Conservation (phyloP, 495 filamentous ascomycete species). For the Lindgomyces ingoldianus region DNA sequence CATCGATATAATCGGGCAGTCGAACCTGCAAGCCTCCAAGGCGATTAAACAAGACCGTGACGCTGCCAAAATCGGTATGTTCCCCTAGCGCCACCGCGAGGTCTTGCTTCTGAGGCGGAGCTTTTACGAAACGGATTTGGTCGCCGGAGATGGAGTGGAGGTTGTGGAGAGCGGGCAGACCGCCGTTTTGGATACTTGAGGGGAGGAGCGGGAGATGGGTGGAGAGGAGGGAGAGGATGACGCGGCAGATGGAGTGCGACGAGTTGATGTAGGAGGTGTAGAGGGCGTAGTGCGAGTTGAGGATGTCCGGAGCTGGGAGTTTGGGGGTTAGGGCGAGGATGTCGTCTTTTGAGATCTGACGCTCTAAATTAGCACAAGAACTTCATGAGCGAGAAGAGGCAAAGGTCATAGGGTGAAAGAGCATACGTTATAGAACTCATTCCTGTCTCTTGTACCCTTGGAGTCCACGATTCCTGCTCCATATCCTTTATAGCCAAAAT, state of each 20-base stretch:
- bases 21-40: slow-evolving; percentile 62
- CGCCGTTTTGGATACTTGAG: slow-evolving; percentile 13
- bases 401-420: neutral
- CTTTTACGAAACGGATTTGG: slow-evolving; percentile 60
- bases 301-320: slow-evolving; percentile 52
- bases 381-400: neutral
- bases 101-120: slow-evolving; percentile 48
- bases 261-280: slow-evolving; percentile 52
- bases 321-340: slow-evolving; percentile 50
- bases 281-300: slow-evolving; percentile 45
- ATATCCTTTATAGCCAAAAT: slow-evolving; percentile 56
- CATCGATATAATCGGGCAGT: slow-evolving; percentile 40
- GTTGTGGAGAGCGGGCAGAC: slow-evolving; percentile 54
- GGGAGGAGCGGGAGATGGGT: slow-evolving; percentile 53
- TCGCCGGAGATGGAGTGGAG: slow-evolving; percentile 56
- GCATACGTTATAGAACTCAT: slow-evolving; percentile 66
- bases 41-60: slow-evolving; percentile 63
- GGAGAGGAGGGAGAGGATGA: slow-evolving; percentile 55
- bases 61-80: slow-evolving; percentile 57
- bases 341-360: slow-evolving; percentile 55
- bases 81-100: slow-evolving; percentile 51
- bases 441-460: slow-evolving; percentile 56
- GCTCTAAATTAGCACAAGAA: neutral
- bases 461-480: slow-evolving; percentile 55
- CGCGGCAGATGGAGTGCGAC: slow-evolving; percentile 53